These are phyloP conservation scores for Myxozyma sirexii DNA, from an alignment of 805 yeast species.

Conservation along the genomic window DNA sequence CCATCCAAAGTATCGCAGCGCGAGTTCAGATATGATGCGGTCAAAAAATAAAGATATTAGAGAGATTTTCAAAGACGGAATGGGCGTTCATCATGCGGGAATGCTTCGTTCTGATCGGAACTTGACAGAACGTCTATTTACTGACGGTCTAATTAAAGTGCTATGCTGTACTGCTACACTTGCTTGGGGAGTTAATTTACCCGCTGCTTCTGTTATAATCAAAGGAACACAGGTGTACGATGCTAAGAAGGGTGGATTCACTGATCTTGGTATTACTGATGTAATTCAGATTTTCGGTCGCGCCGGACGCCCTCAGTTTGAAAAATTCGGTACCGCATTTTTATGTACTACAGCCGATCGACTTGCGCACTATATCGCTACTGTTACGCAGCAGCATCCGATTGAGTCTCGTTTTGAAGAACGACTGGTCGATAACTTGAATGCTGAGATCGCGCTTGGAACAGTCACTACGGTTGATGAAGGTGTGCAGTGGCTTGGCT, in stretches of 20 bases:
- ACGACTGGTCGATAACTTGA: conserved; percentile 84
- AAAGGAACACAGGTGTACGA: conserved; percentile 97
- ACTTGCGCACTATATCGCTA: conserved; percentile 83
- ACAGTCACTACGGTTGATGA: conserved; percentile 93
- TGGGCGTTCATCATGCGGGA: conserved; percentile 98
- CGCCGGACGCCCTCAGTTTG: conserved; percentile 98
- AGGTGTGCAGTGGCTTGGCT: conserved; percentile 97
- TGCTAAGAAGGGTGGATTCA: conserved; percentile 90
- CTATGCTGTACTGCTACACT: conserved; percentile 94
- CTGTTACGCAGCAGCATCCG: conserved; percentile 92
- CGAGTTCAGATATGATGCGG: conserved; percentile 63
- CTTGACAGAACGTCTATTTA: conserved; percentile 83
- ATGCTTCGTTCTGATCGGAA: conserved; percentile 90
- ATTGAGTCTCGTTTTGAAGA: conserved; percentile 82
- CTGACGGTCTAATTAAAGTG: conserved; percentile 82
- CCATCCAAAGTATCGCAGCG: conserved; percentile 44
- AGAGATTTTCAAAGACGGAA: conserved; percentile 78
- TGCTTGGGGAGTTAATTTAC: conserved; percentile 99
- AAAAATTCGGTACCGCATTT: conserved; percentile 88
- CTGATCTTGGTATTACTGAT: conserved; percentile 92
- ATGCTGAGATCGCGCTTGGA: conserved; percentile 95
- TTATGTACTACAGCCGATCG: conserved; percentile 80
- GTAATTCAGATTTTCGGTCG: conserved; percentile 98
- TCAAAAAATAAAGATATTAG: conserved; percentile 76
- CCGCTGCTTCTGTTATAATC: conserved; percentile 95